Evolutionary conservation across 2,329 filamentous ascomycete genomes (phyloP), one percentile per base, ranked within the genome.

Genomic region (Ophiosphaerella herpotricha): DNA sequence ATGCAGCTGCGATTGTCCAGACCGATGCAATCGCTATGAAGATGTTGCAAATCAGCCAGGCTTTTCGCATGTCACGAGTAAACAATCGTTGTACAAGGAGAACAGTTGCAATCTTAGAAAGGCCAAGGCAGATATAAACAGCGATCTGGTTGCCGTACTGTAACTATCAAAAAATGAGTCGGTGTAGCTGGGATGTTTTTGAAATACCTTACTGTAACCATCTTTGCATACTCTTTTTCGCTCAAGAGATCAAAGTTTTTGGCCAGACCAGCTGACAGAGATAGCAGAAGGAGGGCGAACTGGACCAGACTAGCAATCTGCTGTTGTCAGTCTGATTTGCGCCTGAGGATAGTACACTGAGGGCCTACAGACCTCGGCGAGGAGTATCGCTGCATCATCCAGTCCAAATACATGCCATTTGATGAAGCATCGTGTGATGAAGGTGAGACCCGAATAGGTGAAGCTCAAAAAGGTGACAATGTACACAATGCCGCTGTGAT

Each of bases 41-140:
- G 16, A 59, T 33, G 31, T 68, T 63, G 31, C 66, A 70, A 1
- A 63, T 52, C 7, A 55, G 35, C 57, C 61, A 62, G 8, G 60
- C 58, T 23, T 44, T 46, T 40, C 52, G 59, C 54, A 64, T 63
- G 42, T 70, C 67, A 5, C 58, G 50, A 5, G 56, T 63, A 47
- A 69, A 71, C 2, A 71, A 46, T 2, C 68, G 60, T 36, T 57
- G 62, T 29, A 67, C 57, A 5, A 71, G 53, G n/a, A 68, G 33
- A 6, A 67, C 54, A 5, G 63, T 49, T 2, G 68, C 58, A 9
- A 53, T 47, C 55, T 71, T 71, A 0, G 67, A 66, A 5, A 68
- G 46, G 13, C 59, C 60, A 13, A 70, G 53, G 1, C 62, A 56
- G 8, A 67, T 42, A 40, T 66, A 67, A 18, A 64, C 38, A 2